Base-by-base conservation (phyloP, 2,329 filamentous ascomycete species). In the Grosmannia serpens region DNA sequence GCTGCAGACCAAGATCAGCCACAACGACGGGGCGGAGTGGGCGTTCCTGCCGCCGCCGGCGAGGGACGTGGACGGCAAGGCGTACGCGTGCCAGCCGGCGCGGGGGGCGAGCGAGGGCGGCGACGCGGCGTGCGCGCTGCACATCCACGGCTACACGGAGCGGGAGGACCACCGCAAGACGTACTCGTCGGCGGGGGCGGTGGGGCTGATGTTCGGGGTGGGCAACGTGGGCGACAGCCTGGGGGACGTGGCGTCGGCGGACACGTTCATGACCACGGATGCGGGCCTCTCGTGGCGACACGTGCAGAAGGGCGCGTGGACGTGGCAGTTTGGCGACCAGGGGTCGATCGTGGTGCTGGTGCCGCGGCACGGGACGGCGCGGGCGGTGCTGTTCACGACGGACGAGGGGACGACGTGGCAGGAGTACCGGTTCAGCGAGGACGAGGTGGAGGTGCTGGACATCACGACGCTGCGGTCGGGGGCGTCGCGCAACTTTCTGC, bases 121-220 rank as follows among this genome's bases (percentile, higher is more conserved):
- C 67, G 77, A 72, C 52, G 77, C 84, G 24, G 81, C 85, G 58
- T 99, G 95, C 70, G 87, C 89, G 4, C 78, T 99, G 58, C 91
- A 99, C 70, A 79, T 99, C 44, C 95, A 99, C 70, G 89, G 92
- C 58, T 99, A 95, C 73, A 97, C 95, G 0, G 94, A 99, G 72
- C 85, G 94, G 62, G 75, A 75, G 35, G 89, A 97, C 69, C 86
- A 85, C 66, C 77, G 85, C 53, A 88, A 92, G 69, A 95, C 89
- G 0, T 97, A 89, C 71, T 94, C 90, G 10, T 96, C 91, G 2
- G 82, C 85, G 53, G 91, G 89, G 4, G 92, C 94, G 1, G 83
- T 96, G 44, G 95, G 94, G 13, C 73, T 99, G 57, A 89, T 97
- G 83, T 86, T 99, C 69, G 94, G 84, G 20, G 82, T 91, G 62